Base-by-base conservation (phyloP, 2,329 filamentous ascomycete species). In the Spiromastix sp. region DNA sequence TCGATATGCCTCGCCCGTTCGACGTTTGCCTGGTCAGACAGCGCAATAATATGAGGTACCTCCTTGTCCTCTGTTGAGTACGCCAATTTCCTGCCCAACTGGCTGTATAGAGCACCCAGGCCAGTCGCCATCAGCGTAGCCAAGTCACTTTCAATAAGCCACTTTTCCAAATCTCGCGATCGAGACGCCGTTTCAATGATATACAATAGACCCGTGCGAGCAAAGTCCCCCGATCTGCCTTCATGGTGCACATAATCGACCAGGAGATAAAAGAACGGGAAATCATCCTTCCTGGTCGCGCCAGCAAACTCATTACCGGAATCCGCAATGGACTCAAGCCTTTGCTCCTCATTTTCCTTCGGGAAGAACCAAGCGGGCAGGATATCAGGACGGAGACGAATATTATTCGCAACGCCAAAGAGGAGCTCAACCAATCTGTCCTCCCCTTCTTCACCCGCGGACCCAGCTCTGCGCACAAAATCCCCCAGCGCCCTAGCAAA, bases 221-320 rank as follows among this genome's bases (percentile, higher is more conserved):
- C 89, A 66, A 98, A 98, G 59, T 98, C 91, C 9, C 91, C 91
- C 12, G 93, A 82, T 37, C 89, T 80, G 27, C 91, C 91, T 54
- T 95, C 89, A 46, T 93, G 82, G 52, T 98, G 89, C 35, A 98
- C 93, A 55, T 94, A 93, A 55, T 98, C 87, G 54, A 98, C 84
- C 45, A 98, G 68, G 26, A 96, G 74, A 55, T 96, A 96, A 61
- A 95, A 96, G 2, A 98, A 64, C 1, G 91, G 91, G 46, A 98
- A 98, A 52, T 96, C 89, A 46, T 86, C 83, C 56, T 86, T 81
- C 52, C 93, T 82, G 4, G 84, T 91, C 32, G 81, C 76, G 3
- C 86, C 87, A 1, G 83, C 82, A 55, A 94, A 93, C 44, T 76
- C 77, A 42, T 73, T 70, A 36, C 70, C 67, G 18, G 65, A 58